Base-by-base conservation (phyloP, 345 rosid species). In the Xanthoceras sorbifolium region DNA sequence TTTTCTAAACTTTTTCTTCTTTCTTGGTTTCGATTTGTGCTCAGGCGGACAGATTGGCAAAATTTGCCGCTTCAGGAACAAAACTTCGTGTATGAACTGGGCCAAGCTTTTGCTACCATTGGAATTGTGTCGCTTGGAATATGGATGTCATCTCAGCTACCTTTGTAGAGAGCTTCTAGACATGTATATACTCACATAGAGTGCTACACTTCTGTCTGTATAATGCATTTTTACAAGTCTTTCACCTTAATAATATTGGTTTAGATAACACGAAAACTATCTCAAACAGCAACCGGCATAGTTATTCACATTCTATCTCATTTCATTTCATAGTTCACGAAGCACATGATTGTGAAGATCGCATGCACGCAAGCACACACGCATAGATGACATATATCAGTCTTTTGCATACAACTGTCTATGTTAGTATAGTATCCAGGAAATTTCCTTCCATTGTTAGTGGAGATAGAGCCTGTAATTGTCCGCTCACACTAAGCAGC, bases 21-120 rank as follows among this genome's bases (percentile, higher is more conserved):
- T 11, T 60, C 66, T 71, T 76, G 64, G 60, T 46, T 82, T 64
- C 57, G 42, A 74, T 22, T 63, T 40, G 55, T 31, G 0, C 29
- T 31, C 80, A 88, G 96, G 88, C 81, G 84, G 67, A 92, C 97
- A 40, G 94, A 93, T 55, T 94, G 99, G 99, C 83, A 75, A 79
- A 87, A 72, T 60, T 80, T 94, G 77, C 98, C 93, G 0, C 81
- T 82, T 20, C 79, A 90, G 88, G 82, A 82, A 62, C 88, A 87
- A 69, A 93, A 85, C 76, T 12, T 79, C 63, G 79, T 86, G 65
- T 77, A 72, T 31, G 98, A 95, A 82, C 81, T 87, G 14, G 91
- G 87, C 11, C 99, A 93, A 86, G 98, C 96, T 12, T 77, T 86
- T 62, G 93, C 91, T 3, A 95, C 97, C 3, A 68, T 95, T 9